A percentile compares a stretch with the other conserved stretches of the same genome.
Evolutionary conservation across 106 monocot species (phyloP).

Genomic region (Acorus gramineus): DNA sequence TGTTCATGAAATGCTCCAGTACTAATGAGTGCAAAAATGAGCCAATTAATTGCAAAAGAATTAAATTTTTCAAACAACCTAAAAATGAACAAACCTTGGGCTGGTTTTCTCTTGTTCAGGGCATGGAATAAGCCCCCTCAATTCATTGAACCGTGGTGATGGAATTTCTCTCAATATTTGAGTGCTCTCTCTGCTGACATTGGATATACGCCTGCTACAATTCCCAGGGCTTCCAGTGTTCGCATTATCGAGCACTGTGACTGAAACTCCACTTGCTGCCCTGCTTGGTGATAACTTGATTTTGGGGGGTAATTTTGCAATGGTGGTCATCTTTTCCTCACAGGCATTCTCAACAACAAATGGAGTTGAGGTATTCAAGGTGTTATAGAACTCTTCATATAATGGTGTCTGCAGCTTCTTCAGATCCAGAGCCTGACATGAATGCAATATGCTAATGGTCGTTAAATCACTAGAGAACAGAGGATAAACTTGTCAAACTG

Average conservation of each 20-base stretch:
- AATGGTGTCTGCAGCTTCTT: constrained; percentile 94
- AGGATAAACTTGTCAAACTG: too few relatives aligned
- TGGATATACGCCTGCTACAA: constrained; percentile 27
- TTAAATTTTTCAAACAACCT: not conserved
- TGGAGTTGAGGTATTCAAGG: constrained; percentile 38
- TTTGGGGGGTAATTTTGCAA: constrained; percentile 46
- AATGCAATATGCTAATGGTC: too few relatives aligned
- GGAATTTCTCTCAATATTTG: constrained; percentile 65
- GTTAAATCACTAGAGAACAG: too few relatives aligned
- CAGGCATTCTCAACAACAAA: constrained; percentile 12
- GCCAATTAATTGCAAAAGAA: not conserved
- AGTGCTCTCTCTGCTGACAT: constrained; percentile 19
- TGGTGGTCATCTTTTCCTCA: constrained; percentile 33
- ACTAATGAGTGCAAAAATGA: not conserved
- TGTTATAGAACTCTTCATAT: constrained; percentile 85
- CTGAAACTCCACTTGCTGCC: constrained; percentile 10
- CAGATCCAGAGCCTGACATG: constrained; percentile 74
- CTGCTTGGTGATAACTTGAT: constrained; percentile 42
- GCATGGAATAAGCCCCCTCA: constrained; percentile 28
- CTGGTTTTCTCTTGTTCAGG: constrained; percentile 24
- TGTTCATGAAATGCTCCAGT: too few relatives aligned
- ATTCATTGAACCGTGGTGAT: constrained; percentile 53
- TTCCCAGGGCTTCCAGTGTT: constrained; percentile 20
- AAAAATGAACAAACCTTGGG: constrained; percentile 38
- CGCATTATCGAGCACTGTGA: constrained; percentile 1